These are phyloP conservation scores for Glutinoglossum americanum DNA, from an alignment of 495 filamentous ascomycete genomes.

Conservation along the genomic window DNA sequence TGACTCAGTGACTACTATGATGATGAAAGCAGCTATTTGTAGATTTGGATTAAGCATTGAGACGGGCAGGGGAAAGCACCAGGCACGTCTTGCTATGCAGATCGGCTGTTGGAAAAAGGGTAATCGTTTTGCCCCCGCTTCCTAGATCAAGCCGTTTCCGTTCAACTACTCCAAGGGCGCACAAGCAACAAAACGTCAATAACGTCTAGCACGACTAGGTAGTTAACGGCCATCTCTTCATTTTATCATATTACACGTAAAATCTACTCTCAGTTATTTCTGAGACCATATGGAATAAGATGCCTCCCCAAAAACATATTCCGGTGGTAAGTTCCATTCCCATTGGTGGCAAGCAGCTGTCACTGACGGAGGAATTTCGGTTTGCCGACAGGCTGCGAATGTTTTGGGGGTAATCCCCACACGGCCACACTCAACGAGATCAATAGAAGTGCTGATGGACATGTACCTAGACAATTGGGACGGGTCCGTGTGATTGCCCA, in stretches of 20 bases:
- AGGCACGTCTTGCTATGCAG: too few relatives aligned
- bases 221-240: background rate
- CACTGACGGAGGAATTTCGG: background rate
- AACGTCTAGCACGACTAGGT: background rate
- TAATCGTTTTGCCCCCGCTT: too few relatives aligned
- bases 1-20: too few relatives aligned
- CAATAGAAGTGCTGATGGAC: background rate
- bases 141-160: too few relatives aligned
- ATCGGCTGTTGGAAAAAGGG: too few relatives aligned
- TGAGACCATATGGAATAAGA: background rate
- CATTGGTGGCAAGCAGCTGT: background rate
- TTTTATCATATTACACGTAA: background rate
- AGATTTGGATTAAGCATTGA: too few relatives aligned
- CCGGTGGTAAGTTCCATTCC: background rate
- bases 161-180: too few relatives aligned
- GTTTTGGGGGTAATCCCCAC: slow-evolving; percentile 24
- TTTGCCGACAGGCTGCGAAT: slow-evolving; percentile 21
- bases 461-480: slow-evolving; percentile 21
- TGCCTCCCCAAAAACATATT: background rate
- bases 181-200: too few relatives aligned
- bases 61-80: too few relatives aligned
- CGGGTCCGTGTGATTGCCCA: slow-evolving; percentile 12
- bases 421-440: background rate
- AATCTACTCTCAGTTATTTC: background rate
- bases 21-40: too few relatives aligned